These are phyloP conservation scores for Podospora appendiculata DNA, from an alignment of 495 filamentous ascomycete genomes.

Conservation along the genomic window DNA sequence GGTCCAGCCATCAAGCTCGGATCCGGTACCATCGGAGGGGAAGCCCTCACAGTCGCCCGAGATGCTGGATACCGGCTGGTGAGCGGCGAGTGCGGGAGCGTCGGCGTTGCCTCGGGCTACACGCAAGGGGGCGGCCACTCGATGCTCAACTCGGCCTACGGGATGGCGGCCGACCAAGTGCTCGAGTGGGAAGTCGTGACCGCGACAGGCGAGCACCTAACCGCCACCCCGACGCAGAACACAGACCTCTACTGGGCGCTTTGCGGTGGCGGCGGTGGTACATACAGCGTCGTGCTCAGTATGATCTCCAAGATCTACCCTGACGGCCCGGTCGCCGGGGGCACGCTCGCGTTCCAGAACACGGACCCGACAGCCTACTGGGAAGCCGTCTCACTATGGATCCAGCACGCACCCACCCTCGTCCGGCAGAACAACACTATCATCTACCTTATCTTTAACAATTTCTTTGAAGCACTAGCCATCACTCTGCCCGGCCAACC, in stretches of 20 bases:
- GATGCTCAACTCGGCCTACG: slow-evolving; percentile 40
- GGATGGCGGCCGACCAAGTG: slow-evolving; percentile 51
- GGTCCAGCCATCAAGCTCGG: slow-evolving; percentile 45
- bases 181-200: slow-evolving; percentile 54
- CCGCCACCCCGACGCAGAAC: slow-evolving; percentile 35
- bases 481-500: slow-evolving; percentile 32
- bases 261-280: slow-evolving; percentile 48
- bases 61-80: slow-evolving; percentile 33
- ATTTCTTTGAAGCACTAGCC: slow-evolving; percentile 29
- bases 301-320: slow-evolving; percentile 35
- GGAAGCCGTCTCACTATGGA: slow-evolving; percentile 27
- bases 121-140: slow-evolving; percentile 55
- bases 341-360: slow-evolving; percentile 5
- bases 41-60: slow-evolving; percentile 34
- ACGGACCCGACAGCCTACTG: slow-evolving; percentile 24
- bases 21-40: slow-evolving; percentile 42
- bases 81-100: slow-evolving; percentile 38
- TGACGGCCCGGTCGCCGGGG: slow-evolving; percentile 11
- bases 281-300: slow-evolving; percentile 41
- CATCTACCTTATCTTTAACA: slow-evolving; percentile 6
- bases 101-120: slow-evolving; percentile 43
- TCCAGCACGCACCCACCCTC: slow-evolving; percentile 9
- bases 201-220: slow-evolving; percentile 32
- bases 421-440: slow-evolving; percentile 6
- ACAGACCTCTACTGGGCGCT: slow-evolving; percentile 55